Evolutionary conservation across 2,329 filamentous ascomycete genomes (phyloP).

Genomic region (Paecilomyces sp.): DNA sequence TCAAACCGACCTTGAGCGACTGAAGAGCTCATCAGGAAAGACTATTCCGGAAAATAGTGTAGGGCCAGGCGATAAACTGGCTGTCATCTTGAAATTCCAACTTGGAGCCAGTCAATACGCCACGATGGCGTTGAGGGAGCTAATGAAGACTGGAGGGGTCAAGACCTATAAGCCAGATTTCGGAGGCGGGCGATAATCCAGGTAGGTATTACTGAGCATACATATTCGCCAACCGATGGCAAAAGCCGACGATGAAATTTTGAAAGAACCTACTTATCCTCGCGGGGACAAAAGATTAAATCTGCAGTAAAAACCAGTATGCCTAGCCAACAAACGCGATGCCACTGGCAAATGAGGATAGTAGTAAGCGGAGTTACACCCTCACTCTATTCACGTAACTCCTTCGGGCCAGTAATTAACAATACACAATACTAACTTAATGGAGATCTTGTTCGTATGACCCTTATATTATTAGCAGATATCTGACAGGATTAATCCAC

Average conservation of each 20-base stretch:
- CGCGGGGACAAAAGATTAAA: neutral
- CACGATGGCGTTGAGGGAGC: conserved; percentile 72
- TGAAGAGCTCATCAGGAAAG: conserved; percentile 37
- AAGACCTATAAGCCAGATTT: conserved; percentile 58
- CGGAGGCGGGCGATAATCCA: conserved; percentile 34
- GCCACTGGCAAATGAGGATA: neutral
- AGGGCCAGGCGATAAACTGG: conserved; percentile 45
- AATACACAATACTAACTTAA: neutral
- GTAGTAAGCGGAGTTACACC: neutral
- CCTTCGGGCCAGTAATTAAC: neutral
- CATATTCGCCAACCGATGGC: neutral
- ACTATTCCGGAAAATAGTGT: conserved; percentile 9
- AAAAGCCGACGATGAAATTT: neutral
- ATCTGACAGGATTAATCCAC: too few relatives aligned
- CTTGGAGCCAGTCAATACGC: conserved; percentile 76
- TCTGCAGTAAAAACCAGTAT: neutral
- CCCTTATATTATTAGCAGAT: neutral
- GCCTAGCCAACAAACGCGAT: neutral
- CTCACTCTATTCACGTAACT: neutral
- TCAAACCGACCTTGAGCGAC: conserved; percentile 71
- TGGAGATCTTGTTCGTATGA: neutral
- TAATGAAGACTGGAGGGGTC: conserved; percentile 62
- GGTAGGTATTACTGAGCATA: neutral
- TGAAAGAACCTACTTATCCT: neutral
- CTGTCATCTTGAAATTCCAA: conserved; percentile 65